A percentile compares a stretch with the other conserved stretches of the same genome.
Evolutionary conservation across 75 land plant genomes (phyloP).

Genomic region (Sequoiadendron giganteum): DNA sequence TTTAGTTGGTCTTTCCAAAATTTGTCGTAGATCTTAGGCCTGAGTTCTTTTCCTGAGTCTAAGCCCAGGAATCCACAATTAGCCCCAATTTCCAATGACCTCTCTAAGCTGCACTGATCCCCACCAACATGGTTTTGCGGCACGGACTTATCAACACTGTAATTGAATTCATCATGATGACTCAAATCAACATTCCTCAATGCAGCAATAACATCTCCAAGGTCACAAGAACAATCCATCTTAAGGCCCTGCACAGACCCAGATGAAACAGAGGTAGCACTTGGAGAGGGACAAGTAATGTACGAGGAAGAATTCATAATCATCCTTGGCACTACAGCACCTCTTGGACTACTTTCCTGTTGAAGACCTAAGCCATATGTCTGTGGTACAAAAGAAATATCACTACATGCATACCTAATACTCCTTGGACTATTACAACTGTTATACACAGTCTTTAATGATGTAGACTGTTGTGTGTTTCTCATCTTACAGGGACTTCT

Average conservation of each 20-base stretch:
- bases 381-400: neutral
- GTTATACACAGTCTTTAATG: neutral
- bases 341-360: neutral
- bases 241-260: neutral
- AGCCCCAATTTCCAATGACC: neutral
- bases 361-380: neutral
- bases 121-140: neutral
- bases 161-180: neutral
- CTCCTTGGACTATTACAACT: neutral
- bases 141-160: neutral
- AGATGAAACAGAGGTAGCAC: slow-evolving; percentile 8
- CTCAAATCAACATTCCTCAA: neutral
- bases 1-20: neutral
- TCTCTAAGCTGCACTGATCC: neutral
- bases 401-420: neutral
- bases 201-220: slow-evolving; percentile 7
- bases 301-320: neutral
- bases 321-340: neutral
- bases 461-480: neutral
- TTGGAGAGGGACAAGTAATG: neutral
- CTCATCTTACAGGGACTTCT: neutral
- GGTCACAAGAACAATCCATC: neutral
- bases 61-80: neutral
- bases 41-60: neutral
- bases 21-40: neutral